These are phyloP conservation scores for Hortiboletus flavorubellus DNA, from an alignment of 768 basidiomycete species.

Conservation along the genomic window DNA sequence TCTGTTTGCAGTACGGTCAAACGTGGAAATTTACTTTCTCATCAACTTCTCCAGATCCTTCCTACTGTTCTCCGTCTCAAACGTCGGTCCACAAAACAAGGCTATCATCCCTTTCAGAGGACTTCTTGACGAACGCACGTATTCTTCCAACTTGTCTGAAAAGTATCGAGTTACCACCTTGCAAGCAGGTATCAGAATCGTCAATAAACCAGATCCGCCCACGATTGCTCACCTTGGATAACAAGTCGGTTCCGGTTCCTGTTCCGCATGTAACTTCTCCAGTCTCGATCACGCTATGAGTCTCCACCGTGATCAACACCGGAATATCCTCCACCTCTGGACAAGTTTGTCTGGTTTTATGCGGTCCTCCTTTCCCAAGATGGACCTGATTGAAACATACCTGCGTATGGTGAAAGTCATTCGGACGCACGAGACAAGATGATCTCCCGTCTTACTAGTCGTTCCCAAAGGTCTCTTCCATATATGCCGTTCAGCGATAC, in stretches of 20 bases:
- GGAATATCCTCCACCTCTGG: neutral
- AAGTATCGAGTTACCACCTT: neutral
- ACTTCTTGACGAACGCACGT: neutral
- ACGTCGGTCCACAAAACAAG: neutral
- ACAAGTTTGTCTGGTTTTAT: constrained; percentile 1
- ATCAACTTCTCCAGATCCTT: neutral
- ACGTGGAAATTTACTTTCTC: neutral
- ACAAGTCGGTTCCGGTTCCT: neutral
- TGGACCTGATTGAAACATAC: neutral
- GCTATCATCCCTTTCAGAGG: neutral
- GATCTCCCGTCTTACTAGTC: too few species aligned
- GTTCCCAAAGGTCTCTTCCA: too few species aligned
- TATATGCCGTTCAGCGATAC: too few species aligned
- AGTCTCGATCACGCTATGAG: neutral
- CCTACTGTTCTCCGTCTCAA: neutral
- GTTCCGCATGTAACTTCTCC: neutral
- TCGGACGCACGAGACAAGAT: too few species aligned
- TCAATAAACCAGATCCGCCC: neutral
- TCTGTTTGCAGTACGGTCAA: too few species aligned
- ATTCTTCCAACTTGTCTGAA: neutral
- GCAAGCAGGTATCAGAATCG: too few species aligned
- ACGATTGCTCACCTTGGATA: neutral
- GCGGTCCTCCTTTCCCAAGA: neutral
- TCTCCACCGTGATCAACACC: neutral
- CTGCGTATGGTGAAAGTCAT: neutral